Percentiles rank a stretch among this genome's conserved stretches.
Evolutionary conservation across 768 basidiomycete genomes (phyloP).

Genomic region (Imleria badia): DNA sequence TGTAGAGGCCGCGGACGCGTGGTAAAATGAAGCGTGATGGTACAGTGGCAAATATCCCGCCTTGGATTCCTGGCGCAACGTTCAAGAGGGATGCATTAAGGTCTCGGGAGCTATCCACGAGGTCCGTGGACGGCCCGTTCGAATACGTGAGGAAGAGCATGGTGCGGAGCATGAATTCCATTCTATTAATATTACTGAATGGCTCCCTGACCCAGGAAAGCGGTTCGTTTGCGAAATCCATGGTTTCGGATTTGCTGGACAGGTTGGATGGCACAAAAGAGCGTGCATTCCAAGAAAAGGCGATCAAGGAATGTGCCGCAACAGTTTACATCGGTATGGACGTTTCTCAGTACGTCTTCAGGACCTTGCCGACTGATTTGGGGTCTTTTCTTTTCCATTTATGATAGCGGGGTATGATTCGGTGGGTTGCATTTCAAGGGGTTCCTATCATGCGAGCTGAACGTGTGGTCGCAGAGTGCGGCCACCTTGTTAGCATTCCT

Average conservation of each 20-base stretch:
- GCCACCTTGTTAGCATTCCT: slow-evolving; percentile 25
- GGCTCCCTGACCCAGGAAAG: slow-evolving; percentile 15
- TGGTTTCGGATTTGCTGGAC: slow-evolving; percentile 30
- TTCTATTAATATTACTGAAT: not conserved
- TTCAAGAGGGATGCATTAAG: slow-evolving; percentile 30
- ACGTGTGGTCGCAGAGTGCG: slow-evolving; percentile 14
- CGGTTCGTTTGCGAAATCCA: slow-evolving; percentile 26
- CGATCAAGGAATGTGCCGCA: slow-evolving; percentile 29
- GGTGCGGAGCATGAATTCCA: slow-evolving; percentile 14
- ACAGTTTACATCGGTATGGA: slow-evolving; percentile 31
- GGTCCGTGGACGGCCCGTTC: slow-evolving; percentile 26
- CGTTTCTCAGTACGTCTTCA: not conserved
- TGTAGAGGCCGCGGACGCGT: not conserved
- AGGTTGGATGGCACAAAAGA: slow-evolving; percentile 17
- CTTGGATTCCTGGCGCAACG: slow-evolving; percentile 31
- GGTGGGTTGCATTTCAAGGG: slow-evolving; percentile 8
- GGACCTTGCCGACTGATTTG: not conserved
- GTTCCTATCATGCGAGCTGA: not conserved
- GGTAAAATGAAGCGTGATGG: slow-evolving; percentile 1
- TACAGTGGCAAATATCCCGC: slow-evolving; percentile 27
- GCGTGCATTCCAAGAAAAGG: slow-evolving; percentile 18
- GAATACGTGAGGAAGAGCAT: slow-evolving; percentile 28
- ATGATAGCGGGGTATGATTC: slow-evolving; percentile 29
- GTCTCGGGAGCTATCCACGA: slow-evolving; percentile 26
- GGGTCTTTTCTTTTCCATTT: not conserved